Base-by-base conservation (phyloP, 2,329 filamentous ascomycete species). In the Chrysoporthe austroafricana region DNA sequence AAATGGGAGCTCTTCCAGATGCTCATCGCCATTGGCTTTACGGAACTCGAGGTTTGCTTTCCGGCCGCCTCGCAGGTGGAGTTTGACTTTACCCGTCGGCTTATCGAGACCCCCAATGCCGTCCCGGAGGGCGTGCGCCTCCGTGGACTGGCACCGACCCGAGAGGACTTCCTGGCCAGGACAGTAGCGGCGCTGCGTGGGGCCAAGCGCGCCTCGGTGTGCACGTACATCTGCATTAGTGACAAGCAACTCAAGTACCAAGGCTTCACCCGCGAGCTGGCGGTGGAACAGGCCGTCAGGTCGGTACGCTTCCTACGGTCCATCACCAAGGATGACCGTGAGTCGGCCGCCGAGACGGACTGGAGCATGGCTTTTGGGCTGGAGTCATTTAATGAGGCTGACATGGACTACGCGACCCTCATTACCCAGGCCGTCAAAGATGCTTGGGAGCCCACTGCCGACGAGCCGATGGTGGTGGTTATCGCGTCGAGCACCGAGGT, bases 41-140 rank as follows among this genome's bases (percentile, higher is more conserved):
- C 97, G 82, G 95, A 98, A 81, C 97, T 98, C 72, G 95, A 98
- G 78, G 91, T 97, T 26, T 96, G 94, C 4, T 98, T 97, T 81
- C 95, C 95, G 62, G 97, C 94, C 0, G 94, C 95, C 16, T 97
- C 94, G 48, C 91, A 97, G 77, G 97, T 92, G 75, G 96, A 98
- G 82, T 98, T 94, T 83, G 93, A 97, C 83, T 98, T 98, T 77
- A 97, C 94, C 52, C 87, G 93, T 73, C 89, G 90, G 75, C 84
- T 98, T 73, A 88, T 97, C 71, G 90, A 96, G 74, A 97, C 93
- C 1, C 92, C 92, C 13, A 92, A 92, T 50, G 86, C 89, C 16
- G 88, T 94, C 9, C 94, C 94, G 64, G 93, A 96, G 76, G 94
- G 97, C 79, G 94, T 97, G 65, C 94, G 87, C 84, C 84, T 98